Conservation (phyloP, 148 eudicot genomes). For the Rheum nobile region DNA sequence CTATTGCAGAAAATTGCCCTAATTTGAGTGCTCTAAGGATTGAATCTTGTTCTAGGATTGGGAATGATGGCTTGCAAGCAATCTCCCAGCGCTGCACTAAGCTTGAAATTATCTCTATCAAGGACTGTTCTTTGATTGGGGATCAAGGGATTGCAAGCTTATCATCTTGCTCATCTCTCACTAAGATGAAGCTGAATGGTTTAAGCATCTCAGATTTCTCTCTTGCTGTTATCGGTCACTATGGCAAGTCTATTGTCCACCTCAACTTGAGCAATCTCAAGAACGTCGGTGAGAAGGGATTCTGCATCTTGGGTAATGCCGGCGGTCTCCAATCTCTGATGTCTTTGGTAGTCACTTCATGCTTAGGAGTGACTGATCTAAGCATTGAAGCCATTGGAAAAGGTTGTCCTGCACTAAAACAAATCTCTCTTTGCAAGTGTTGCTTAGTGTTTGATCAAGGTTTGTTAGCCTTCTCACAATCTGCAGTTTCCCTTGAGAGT, state of each 20-base stretch:
- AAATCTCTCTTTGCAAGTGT: constrained; percentile 49
- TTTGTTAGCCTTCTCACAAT: constrained; percentile 45
- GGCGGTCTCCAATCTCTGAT: constrained; percentile 39
- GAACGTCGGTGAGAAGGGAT: constrained; percentile 63
- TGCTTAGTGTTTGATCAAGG: constrained; percentile 57
- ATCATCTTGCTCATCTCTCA: constrained; percentile 29
- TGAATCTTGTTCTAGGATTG: constrained; percentile 62
- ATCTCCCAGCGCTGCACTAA: constrained; percentile 50
- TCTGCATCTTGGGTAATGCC: constrained; percentile 84
- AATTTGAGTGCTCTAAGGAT: constrained; percentile 51
- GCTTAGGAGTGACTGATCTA: constrained; percentile 59
- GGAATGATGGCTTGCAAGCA: constrained; percentile 64
- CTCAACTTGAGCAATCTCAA: constrained; percentile 43
- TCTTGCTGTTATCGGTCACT: constrained; percentile 70
- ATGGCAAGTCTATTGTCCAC: constrained; percentile 57
- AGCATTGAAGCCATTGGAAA: constrained; percentile 63
- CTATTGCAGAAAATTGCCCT: constrained; percentile 61
- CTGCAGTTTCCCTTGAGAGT: constrained; percentile 50
- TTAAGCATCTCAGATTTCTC: constrained; percentile 64
- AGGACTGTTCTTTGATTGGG: constrained; percentile 63
- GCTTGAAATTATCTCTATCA: constrained; percentile 49
- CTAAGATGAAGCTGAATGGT: constrained; percentile 56
- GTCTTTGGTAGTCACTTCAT: constrained; percentile 43
- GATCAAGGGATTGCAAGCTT: constrained; percentile 73
- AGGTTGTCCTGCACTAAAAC: constrained; percentile 57